Conservation (phyloP, 164 flowering plant genomes). For the Kingdonia uniflora region DNA sequence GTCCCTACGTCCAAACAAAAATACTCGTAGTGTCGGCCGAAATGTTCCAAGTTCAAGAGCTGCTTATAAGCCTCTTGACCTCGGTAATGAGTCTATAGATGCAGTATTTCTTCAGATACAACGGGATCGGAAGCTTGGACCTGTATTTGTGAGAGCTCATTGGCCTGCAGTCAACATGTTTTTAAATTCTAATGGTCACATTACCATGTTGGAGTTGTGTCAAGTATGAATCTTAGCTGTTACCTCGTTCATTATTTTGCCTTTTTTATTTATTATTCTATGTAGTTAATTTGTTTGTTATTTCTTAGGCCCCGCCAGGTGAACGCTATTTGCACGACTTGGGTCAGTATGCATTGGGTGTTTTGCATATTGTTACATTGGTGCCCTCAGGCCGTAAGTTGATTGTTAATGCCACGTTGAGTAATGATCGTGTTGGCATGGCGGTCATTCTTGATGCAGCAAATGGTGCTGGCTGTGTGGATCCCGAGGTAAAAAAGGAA, state of each 20-base stretch:
- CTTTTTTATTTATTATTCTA: conserved; percentile 5
- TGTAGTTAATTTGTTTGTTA: conserved; percentile 2
- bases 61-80: conserved; percentile 89
- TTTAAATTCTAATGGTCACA: conserved; percentile 65
- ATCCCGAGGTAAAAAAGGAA: conserved; percentile 59
- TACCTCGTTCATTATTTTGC: neutral
- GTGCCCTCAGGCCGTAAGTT: conserved; percentile 72
- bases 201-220: conserved; percentile 82
- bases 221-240: conserved; percentile 36
- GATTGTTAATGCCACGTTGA: conserved; percentile 70
- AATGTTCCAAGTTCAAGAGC: conserved; percentile 60
- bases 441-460: conserved; percentile 94
- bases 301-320: conserved; percentile 81
- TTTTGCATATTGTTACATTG: conserved; percentile 80
- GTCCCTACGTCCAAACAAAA: conserved; percentile 87
- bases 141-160: conserved; percentile 73
- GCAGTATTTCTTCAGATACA: conserved; percentile 77
- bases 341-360: conserved; percentile 98
- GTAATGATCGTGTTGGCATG: conserved; percentile 87
- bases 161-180: conserved; percentile 88
- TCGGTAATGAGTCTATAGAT: conserved; percentile 89
- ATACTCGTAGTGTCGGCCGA: conserved; percentile 52
- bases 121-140: conserved; percentile 91
- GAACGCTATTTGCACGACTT: conserved; percentile 94
- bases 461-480: conserved; percentile 53